A percentile compares a stretch with the other conserved stretches of the same genome.
These are phyloP conservation scores for Pythium pectinolyticum DNA, from an alignment of 352 stramenopile genomes.

Conservation along the genomic window DNA sequence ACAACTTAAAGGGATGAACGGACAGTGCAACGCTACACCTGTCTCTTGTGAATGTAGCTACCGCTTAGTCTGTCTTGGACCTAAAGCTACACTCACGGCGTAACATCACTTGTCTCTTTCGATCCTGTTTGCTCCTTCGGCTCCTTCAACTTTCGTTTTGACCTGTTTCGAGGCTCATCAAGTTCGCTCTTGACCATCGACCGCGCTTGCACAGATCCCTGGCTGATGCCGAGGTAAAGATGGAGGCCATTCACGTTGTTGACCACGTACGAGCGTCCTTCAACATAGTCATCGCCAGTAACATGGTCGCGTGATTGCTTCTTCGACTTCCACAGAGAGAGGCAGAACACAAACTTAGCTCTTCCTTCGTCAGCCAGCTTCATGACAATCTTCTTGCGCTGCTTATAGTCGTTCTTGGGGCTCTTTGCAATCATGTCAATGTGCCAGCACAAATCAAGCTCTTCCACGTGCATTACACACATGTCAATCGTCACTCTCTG, in stretches of 20 bases:
- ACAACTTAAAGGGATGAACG: too few relatives aligned
- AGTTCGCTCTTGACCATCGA: neutral
- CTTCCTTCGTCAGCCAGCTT: neutral
- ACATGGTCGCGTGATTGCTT: slow-evolving; percentile 10
- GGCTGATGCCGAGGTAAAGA: neutral
- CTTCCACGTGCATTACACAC: neutral
- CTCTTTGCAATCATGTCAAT: slow-evolving; percentile 12
- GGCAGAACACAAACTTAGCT: slow-evolving; percentile 7
- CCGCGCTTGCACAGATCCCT: slow-evolving; percentile 8
- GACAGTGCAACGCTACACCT: too few relatives aligned
- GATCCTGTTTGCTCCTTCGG: too few relatives aligned
- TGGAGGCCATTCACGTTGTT: neutral
- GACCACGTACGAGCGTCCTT: neutral
- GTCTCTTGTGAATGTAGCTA: too few relatives aligned
- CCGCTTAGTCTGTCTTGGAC: too few relatives aligned
- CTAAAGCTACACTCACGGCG: too few relatives aligned
- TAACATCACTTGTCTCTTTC: too few relatives aligned
- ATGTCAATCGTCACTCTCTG: slow-evolving; percentile 9
- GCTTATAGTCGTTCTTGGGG: neutral
- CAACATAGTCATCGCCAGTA: slow-evolving; percentile 1
- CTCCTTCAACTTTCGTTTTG: slow-evolving; percentile 1
- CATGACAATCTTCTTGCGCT: neutral
- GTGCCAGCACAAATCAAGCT: neutral
- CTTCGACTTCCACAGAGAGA: slow-evolving; percentile 11
- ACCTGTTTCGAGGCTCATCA: neutral